Evolutionary conservation across 2,329 filamentous ascomycete species (phyloP), one percentile per base, ranked within the genome.

Genomic region (Hypoxylon sp.): DNA sequence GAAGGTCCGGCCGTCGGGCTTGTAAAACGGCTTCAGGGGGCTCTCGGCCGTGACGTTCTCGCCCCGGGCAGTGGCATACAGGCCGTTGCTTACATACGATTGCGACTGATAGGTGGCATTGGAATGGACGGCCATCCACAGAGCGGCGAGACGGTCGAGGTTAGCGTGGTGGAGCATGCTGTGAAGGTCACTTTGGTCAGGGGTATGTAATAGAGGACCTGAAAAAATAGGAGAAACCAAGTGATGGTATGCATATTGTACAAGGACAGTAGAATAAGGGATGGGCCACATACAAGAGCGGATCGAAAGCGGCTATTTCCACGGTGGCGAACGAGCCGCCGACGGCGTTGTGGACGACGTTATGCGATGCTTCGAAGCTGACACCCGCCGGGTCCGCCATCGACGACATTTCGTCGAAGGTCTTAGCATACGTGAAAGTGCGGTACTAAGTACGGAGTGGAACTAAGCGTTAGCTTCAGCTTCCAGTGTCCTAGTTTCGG

Each of bases 61-160:
- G 7, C 82, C 81, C 2, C 66, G 55, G 0, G 80, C 76, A 7
- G 82, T 84, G 48, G 77, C 81, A 71, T 79, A 88, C 50, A 77
- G 74, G 28, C 79, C 78, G 34, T 50, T 60, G 45, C 77, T 78
- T 5, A 64, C 68, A 43, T 75, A 76, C 1, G 74, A 52, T 11
- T 77, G 72, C 1, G 64, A 67, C n/a, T 75, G 69, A 7, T 79
- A 70, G 0, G 79, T 75, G 14, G 75, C 63, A 25, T 77, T 69
- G 60, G 75, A 76, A 65, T 83, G 74, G 36, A 82, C 77, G 14
- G 79, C 80, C 72, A 83, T 78, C 81, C 81, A 85, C 60, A 85
- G 76, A 1, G 86, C 84, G 66, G 87, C 85, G 11, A 90, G 81
- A 17, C 89, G 84, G 73, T 91, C 88, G 59, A 91, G 80, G 74